Percentiles rank a stretch among this genome's conserved stretches.
Conservation (phyloP, 2,329 filamentous ascomycete species). For the Hypoxylon sp. region DNA sequence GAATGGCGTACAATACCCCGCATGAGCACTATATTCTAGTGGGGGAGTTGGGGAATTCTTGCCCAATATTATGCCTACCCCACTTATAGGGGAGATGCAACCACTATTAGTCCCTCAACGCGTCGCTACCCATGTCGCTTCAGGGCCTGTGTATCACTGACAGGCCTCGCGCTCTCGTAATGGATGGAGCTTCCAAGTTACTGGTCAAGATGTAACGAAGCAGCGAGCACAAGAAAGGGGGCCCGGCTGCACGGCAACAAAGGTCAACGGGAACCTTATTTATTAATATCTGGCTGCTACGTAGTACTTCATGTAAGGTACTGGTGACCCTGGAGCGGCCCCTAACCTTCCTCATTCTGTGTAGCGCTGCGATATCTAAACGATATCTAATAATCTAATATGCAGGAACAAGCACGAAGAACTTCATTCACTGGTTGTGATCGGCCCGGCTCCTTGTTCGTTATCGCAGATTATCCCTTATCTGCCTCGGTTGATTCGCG, state of each 20-base stretch:
- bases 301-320: conserved; percentile 21
- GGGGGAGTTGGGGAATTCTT: conserved; percentile 5
- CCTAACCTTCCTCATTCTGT: conserved; percentile 33
- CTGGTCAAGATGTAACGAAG: conserved; percentile 18
- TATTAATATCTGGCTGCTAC: conserved; percentile 19
- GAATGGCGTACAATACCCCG: conserved; percentile 6
- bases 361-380: conserved; percentile 14
- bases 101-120: conserved; percentile 6
- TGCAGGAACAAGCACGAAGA: conserved; percentile 3
- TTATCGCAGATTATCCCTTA: neutral
- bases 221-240: conserved; percentile 9
- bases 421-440: conserved; percentile 28
- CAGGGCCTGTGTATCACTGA: neutral
- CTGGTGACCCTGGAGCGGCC: neutral
- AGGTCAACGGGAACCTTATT: conserved; percentile 16
- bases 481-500: neutral
- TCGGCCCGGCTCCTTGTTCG: conserved; percentile 28
- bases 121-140: neutral
- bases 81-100: conserved; percentile 1
- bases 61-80: no score
- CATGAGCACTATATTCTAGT: conserved; percentile 6
- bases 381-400: neutral
- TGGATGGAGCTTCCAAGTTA: no score
- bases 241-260: conserved; percentile 14
- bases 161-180: neutral